These are phyloP conservation scores for Diaporthe sp. DNA, from an alignment of 2,329 filamentous ascomycete genomes.

Conservation along the genomic window DNA sequence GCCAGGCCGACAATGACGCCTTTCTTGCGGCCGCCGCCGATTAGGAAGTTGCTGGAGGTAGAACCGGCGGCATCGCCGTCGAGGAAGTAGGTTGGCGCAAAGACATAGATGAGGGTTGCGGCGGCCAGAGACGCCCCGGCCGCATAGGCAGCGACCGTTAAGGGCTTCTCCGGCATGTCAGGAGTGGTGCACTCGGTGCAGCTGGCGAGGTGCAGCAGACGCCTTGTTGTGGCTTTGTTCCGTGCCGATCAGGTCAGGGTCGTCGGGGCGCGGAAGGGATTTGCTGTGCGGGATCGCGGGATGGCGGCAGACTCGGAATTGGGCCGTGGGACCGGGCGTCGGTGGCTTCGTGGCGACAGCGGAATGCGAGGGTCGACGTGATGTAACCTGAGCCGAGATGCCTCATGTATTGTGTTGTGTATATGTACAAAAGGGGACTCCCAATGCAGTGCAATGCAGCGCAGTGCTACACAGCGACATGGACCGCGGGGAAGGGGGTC, in stretches of 20 bases:
- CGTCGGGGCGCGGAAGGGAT: constrained; percentile 12
- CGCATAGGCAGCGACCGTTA: constrained; percentile 91
- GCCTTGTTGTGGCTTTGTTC: background rate
- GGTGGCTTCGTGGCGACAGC: background rate
- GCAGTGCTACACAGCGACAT: constrained; percentile 3
- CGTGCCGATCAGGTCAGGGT: constrained; percentile 26
- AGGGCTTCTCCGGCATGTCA: constrained; percentile 83
- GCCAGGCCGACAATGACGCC: constrained; percentile 86
- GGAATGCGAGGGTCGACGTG: constrained; percentile 12
- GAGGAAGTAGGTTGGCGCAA: constrained; percentile 96
- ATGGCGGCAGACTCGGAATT: constrained; percentile 24
- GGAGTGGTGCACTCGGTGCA: constrained; percentile 19
- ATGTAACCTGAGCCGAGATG: constrained; percentile 12
- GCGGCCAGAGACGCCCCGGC: constrained; percentile 95
- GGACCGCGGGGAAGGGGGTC: constrained; percentile 2
- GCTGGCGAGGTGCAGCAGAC: background rate
- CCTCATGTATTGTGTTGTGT: background rate
- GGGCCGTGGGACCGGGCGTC: constrained; percentile 25
- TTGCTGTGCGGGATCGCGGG: constrained; percentile 1
- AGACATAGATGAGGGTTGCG: constrained; percentile 95
- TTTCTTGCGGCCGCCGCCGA: constrained; percentile 72
- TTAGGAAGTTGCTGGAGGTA: constrained; percentile 47
- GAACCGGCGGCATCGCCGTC: constrained; percentile 80
- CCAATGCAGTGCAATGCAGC: background rate
- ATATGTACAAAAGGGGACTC: constrained; percentile 13